Conservation (phyloP, 2,329 filamentous ascomycete genomes). For the Phoma sp. region DNA sequence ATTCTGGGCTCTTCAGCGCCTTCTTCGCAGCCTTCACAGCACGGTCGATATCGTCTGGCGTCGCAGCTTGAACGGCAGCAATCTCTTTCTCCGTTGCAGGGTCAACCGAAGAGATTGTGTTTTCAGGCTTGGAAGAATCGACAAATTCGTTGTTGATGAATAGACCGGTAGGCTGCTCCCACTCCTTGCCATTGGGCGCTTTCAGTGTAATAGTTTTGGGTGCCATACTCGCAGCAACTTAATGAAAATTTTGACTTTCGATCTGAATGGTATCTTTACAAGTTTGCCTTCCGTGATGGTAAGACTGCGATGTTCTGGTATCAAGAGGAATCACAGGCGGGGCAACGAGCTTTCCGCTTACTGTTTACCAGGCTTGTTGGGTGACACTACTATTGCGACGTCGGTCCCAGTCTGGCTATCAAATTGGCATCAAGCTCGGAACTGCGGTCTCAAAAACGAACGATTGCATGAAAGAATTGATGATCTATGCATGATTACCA, state of each 20-base stretch:
- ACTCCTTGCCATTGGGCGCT: conserved; percentile 50
- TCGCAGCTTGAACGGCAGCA: conserved; percentile 41
- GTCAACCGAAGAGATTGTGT: conserved; percentile 23
- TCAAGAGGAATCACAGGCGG: background rate
- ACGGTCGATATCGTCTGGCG: conserved; percentile 43
- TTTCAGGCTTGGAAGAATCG: conserved; percentile 27
- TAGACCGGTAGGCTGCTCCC: conserved; percentile 50
- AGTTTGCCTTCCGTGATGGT: background rate
- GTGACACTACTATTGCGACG: background rate
- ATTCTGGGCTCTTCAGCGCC: conserved; percentile 31
- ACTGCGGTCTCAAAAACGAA: background rate
- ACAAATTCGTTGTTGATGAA: conserved; percentile 58
- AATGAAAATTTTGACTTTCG: no score
- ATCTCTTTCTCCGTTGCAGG: conserved; percentile 40
- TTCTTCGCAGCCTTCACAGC: conserved; percentile 44
- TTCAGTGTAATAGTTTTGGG: conserved; percentile 38
- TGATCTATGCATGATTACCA: background rate
- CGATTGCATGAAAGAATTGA: background rate
- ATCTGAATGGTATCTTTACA: background rate
- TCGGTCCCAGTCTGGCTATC: background rate
- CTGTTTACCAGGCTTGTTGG: background rate
- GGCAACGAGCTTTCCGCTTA: conserved; percentile 11
- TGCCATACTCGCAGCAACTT: conserved; percentile 4
- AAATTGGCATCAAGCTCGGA: background rate
- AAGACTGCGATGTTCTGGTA: background rate